phyloP scores from a whole-genome alignment of 306 rosid species.

The Glycine latifolia region DNA sequence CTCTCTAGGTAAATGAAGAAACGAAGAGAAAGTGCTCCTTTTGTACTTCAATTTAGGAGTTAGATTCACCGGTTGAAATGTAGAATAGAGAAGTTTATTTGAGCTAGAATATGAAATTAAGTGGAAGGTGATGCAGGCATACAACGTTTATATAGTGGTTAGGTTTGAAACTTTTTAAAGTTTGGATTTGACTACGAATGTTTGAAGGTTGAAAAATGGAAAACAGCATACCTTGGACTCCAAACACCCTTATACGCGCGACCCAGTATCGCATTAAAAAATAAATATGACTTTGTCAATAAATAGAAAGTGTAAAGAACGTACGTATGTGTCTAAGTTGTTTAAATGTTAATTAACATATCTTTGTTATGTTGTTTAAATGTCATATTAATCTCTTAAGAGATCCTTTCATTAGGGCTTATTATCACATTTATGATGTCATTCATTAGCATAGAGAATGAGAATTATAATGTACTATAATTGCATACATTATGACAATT shows the following conservation, averaged over 20 bases:
- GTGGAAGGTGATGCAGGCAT: background rate
- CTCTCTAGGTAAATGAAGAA: background rate
- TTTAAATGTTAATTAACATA: background rate
- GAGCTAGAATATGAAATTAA: background rate
- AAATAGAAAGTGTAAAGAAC: background rate
- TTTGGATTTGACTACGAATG: constrained; percentile 6
- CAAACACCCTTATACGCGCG: constrained; percentile 24
- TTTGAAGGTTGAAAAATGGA: constrained; percentile 15
- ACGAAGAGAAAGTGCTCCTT: background rate
- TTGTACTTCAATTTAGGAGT: background rate
- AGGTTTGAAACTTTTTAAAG: background rate
- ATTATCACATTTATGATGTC: too few species aligned
- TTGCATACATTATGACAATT: too few species aligned
- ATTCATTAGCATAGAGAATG: too few species aligned
- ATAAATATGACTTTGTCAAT: background rate
- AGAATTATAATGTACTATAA: too few species aligned
- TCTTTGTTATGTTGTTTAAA: too few species aligned
- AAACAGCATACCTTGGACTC: constrained; percentile 21
- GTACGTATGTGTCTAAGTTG: background rate
- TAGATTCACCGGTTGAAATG: background rate
- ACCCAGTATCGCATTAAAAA: background rate
- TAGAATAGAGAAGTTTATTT: background rate
- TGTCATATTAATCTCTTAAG: too few species aligned
- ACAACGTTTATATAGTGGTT: background rate
- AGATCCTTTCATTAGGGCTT: too few species aligned